Evolutionary conservation across 176 grass and related monocot species (phyloP).

Genomic region (Phoenix dactylifera): DNA sequence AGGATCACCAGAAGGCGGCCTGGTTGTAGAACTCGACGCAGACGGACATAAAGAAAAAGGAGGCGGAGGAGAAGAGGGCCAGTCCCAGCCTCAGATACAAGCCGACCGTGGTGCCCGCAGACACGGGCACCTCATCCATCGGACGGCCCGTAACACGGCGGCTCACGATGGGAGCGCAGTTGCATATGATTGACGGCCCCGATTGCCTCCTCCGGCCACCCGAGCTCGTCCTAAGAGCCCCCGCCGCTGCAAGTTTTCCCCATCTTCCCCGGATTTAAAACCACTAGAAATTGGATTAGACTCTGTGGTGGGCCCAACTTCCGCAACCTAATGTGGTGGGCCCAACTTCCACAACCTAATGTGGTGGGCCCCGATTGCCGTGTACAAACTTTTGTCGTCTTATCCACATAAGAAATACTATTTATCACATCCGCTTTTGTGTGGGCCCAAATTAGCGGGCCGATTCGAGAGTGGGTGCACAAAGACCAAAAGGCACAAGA

Average conservation of each 20-base stretch:
- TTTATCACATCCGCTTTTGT: too few species aligned
- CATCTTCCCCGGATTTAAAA: not conserved
- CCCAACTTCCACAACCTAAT: too few species aligned
- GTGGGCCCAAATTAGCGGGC: too few species aligned
- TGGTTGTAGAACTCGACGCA: constrained; percentile 91
- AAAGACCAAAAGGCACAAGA: too few species aligned
- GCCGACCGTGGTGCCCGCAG: constrained; percentile 53
- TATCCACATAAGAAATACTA: too few species aligned
- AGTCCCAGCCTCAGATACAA: constrained; percentile 67
- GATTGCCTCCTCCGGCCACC: not conserved
- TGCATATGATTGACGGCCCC: not conserved
- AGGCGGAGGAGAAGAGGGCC: constrained; percentile 68
- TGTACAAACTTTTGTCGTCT: too few species aligned
- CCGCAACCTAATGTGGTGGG: too few species aligned
- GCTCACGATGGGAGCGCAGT: too few species aligned
- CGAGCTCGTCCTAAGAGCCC: not conserved
- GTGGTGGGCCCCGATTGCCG: too few species aligned
- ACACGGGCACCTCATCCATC: constrained; percentile 15
- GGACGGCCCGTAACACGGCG: not conserved
- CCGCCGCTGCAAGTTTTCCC: not conserved
- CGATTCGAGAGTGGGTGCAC: too few species aligned
- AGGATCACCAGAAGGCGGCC: constrained; percentile 60
- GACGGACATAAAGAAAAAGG: constrained; percentile 81
- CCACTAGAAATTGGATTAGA: too few species aligned
- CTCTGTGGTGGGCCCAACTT: too few species aligned